Percentiles rank a stretch among this genome's conserved stretches.
These are phyloP conservation scores for Cryomyces minteri DNA, from an alignment of 495 filamentous ascomycete genomes.

Conservation along the genomic window DNA sequence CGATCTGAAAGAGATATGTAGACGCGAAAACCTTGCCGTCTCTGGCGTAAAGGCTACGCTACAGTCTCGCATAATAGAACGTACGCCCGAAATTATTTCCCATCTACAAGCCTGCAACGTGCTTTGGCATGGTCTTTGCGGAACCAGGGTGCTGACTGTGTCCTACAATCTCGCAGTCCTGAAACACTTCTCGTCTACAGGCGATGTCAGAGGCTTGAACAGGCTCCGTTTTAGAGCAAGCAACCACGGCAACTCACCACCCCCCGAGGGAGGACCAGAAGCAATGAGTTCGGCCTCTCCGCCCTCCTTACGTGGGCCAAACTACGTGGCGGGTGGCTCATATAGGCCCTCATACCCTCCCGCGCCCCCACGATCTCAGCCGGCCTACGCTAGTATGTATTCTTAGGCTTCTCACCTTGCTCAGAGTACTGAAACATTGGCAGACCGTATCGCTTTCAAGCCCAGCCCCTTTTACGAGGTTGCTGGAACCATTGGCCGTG, in stretches of 20 bases:
- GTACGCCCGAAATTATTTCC: conserved; percentile 29
- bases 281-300: too few relatives aligned
- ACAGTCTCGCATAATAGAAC: conserved; percentile 52
- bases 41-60: conserved; percentile 68
- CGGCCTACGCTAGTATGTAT: too few relatives aligned
- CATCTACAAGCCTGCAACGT: background rate
- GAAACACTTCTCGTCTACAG: background rate
- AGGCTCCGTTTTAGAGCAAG: conserved; percentile 7
- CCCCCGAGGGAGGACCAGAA: background rate
- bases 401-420: too few relatives aligned
- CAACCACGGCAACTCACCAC: conserved; percentile 8
- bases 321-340: too few relatives aligned
- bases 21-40: conserved; percentile 45
- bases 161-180: conserved; percentile 2
- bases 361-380: too few relatives aligned
- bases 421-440: too few relatives aligned
- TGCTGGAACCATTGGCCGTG: background rate
- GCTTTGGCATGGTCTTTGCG: background rate
- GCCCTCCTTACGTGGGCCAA: too few relatives aligned
- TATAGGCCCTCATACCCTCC: too few relatives aligned
- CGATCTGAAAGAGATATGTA: conserved; percentile 56
- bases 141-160: background rate
- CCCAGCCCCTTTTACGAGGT: background rate
- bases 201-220: conserved; percentile 4
- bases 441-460: background rate